Evolutionary conservation across 129 eudicot species (phyloP), one percentile per base, ranked within the genome.

Genomic region (Artemisia argyi): DNA sequence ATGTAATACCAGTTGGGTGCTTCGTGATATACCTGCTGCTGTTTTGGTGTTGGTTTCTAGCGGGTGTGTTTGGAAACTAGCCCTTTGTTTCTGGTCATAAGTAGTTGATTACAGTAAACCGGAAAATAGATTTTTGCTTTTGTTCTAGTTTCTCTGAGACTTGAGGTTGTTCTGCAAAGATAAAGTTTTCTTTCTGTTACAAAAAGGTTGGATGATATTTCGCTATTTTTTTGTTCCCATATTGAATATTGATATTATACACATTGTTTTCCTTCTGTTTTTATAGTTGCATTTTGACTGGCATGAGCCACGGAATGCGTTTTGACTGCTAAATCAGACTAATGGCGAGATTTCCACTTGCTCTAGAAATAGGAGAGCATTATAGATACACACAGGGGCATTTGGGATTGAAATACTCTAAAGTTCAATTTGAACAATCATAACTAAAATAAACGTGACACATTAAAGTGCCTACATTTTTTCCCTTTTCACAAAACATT

Each of bases 161-260:
- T 63, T 42, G 70, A 65, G 70, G 70, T 22, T 18, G 55, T 65
- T 42, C 47, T 65, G 68, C 54, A 46, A 17, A 46, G 53, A 65
- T 3, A 24, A n/a, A 12, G 14, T 60, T 60, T 62, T 62, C 7
- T 32, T 62, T 28, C 11, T 62, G 68, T 53, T 52, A 52, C 73
- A 52, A 65, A 68, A 52, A 28, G 62, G 24, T 51, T 68, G 62
- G 50, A 68, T 52, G 50, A 3, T 68, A 68, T 67, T 67, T 61
- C 7, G 30, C 20, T 32, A 11, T 32, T 68, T 52, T 51, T 68
- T 68, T 65, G 35, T 65, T 7, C 17, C 4, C 11, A 63, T 47
- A 35, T 63, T 39, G 46, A 39, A 7, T 39, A 39, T 39, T 39
- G 46, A 39, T 46, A 28, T 54, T 69, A 35, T 65, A 65, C 69